Evolutionary conservation across 208 protist species (phyloP).

Genomic region (Crithidia bombi): DNA sequence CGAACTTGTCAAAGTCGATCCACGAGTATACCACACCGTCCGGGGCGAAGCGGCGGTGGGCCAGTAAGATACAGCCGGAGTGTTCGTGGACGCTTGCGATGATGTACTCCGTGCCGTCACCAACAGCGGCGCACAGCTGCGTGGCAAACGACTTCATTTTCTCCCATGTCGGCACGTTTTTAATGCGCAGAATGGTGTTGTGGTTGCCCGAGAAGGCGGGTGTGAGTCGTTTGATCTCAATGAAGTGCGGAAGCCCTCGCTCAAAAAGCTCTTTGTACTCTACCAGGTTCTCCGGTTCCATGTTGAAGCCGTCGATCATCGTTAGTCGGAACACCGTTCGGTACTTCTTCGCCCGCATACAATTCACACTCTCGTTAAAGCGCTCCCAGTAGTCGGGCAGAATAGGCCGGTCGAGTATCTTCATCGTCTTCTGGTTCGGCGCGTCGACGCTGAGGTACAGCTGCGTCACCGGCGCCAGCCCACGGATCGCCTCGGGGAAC

Average conservation of each 20-base stretch:
- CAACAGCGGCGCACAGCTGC: constrained; percentile 59
- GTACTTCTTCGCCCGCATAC: constrained; percentile 86
- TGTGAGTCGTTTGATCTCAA: constrained; percentile 95
- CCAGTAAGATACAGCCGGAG: constrained; percentile 90
- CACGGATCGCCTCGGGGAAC: constrained; percentile 82
- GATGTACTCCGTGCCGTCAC: constrained; percentile 67
- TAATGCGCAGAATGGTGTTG: constrained; percentile 86
- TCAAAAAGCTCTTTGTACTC: constrained; percentile 93
- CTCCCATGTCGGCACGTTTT: constrained; percentile 94
- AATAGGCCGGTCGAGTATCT: constrained; percentile 90
- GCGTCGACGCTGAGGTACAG: constrained; percentile 95
- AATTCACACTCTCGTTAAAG: constrained; percentile 91
- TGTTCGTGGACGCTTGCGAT: constrained; percentile 90
- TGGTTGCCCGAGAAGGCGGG: constrained; percentile 88
- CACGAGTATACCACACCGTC: constrained; percentile 77
- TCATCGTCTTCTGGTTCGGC: constrained; percentile 89
- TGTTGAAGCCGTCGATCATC: constrained; percentile 96
- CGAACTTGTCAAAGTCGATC: constrained; percentile 92
- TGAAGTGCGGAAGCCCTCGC: constrained; percentile 89
- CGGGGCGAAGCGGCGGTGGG: constrained; percentile 67
- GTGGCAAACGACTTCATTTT: constrained; percentile 80
- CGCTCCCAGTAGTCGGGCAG: constrained; percentile 95
- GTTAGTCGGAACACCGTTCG: constrained; percentile 97
- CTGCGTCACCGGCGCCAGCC: constrained; percentile 88
- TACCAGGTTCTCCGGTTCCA: constrained; percentile 75